phyloP scores from a whole-genome alignment of 768 basidiomycete genomes.

The Crepidotus variabilis region DNA sequence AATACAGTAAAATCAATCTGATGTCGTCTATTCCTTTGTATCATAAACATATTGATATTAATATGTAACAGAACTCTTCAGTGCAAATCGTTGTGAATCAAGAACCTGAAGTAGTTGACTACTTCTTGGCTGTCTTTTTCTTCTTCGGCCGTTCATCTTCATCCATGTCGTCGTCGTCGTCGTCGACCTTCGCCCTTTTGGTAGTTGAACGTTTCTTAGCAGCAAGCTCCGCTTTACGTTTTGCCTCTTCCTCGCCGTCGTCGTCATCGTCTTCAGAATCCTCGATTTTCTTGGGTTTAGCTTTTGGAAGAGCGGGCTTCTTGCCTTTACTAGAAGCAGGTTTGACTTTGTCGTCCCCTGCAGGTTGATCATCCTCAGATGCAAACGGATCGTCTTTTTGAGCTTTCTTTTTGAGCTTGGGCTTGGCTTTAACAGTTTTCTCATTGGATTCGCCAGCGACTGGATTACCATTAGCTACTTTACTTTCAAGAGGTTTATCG shows the following conservation, averaged over 20 bases:
- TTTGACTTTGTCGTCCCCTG: slow-evolving; percentile 14
- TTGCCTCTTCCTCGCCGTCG: slow-evolving; percentile 6
- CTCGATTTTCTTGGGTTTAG: slow-evolving; percentile 15
- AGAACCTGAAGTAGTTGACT: not conserved
- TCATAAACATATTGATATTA: not conserved
- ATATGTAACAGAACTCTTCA: too few relatives aligned
- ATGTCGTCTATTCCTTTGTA: not conserved
- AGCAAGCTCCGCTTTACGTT: slow-evolving; percentile 6
- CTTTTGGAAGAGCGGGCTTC: slow-evolving; percentile 16
- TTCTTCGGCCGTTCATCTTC: slow-evolving; percentile 13
- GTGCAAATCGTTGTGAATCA: too few relatives aligned
- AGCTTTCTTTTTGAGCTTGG: slow-evolving; percentile 40
- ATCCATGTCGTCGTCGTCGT: slow-evolving; percentile 10
- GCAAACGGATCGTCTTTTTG: slow-evolving; percentile 46
- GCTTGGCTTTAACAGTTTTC: slow-evolving; percentile 30
- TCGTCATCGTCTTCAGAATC: not conserved
- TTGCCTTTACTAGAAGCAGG: slow-evolving; percentile 12
- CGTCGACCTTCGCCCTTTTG: slow-evolving; percentile 1
- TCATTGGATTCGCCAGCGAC: slow-evolving; percentile 17
- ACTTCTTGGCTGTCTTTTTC: slow-evolving; percentile 8
- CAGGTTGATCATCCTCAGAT: slow-evolving; percentile 40
- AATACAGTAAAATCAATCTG: not conserved
- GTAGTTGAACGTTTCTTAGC: not conserved
- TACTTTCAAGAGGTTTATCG: not conserved
- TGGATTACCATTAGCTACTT: slow-evolving; percentile 7